phyloP scores from a whole-genome alignment of 2,329 filamentous ascomycete species.

The Aspergillus viridinutans region DNA sequence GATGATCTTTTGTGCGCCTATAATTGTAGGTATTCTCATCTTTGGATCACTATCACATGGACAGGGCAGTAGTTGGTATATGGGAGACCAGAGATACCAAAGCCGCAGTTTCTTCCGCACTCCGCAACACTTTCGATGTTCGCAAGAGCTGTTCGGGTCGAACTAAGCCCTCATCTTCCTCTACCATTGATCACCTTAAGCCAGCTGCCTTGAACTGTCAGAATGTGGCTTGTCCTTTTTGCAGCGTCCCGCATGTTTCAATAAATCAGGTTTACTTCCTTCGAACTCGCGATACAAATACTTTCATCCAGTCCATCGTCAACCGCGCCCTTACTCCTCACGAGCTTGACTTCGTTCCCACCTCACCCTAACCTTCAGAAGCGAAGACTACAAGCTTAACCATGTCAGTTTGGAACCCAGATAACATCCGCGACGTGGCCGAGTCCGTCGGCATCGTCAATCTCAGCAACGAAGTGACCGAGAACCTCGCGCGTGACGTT shows the following conservation, averaged over 20 bases:
- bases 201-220: not conserved
- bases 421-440: constrained; percentile 92
- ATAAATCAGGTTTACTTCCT: not conserved
- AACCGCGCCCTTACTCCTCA: not conserved
- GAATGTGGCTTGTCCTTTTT: not conserved
- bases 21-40: not conserved
- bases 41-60: not conserved
- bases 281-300: not conserved
- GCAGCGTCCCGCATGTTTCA: not conserved
- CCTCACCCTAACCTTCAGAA: not conserved
- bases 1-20: not conserved
- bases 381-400: constrained; percentile 7
- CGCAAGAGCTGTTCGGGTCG: not conserved
- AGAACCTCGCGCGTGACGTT: constrained; percentile 85
- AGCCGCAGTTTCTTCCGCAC: not conserved
- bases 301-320: not conserved
- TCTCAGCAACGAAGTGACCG: constrained; percentile 79
- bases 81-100: not conserved
- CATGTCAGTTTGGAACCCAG: constrained; percentile 83
- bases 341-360: not conserved
- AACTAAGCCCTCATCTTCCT: not conserved
- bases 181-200: not conserved
- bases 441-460: constrained; percentile 87
- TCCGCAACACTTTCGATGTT: not conserved
- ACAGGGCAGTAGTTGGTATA: not conserved